Conservation (phyloP, 2,329 filamentous ascomycete genomes). For the Alternaria sp. region DNA sequence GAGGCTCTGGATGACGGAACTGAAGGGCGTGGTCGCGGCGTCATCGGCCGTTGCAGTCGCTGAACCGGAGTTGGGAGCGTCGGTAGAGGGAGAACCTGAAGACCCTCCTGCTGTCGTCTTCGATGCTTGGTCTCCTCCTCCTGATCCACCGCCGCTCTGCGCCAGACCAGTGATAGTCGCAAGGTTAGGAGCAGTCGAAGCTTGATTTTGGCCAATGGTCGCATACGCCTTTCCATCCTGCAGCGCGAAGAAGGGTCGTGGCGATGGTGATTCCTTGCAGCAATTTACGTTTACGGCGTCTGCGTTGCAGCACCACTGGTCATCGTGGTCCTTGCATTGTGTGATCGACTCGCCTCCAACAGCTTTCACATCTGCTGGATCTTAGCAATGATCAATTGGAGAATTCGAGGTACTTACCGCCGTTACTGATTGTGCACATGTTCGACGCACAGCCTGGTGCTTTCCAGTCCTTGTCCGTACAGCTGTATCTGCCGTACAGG, state of each 20-base stretch:
- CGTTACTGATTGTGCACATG: slow-evolving; percentile 45
- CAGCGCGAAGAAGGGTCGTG: slow-evolving; percentile 43
- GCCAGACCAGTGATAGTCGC: slow-evolving; percentile 37
- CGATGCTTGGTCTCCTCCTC: slow-evolving; percentile 14
- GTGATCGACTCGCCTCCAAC: slow-evolving; percentile 40
- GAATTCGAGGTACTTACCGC: slow-evolving; percentile 23
- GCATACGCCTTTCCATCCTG: slow-evolving; percentile 41
- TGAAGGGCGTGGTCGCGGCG: slow-evolving; percentile 20
- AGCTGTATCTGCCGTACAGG: slow-evolving; percentile 43
- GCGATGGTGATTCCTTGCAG: slow-evolving; percentile 37
- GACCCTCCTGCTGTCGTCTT: slow-evolving; percentile 15
- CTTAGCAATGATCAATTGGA: not conserved
- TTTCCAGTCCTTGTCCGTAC: slow-evolving; percentile 45
- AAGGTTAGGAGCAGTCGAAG: slow-evolving; percentile 25
- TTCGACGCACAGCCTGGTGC: slow-evolving; percentile 41
- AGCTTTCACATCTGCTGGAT: slow-evolving; percentile 25
- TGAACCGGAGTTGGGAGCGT: not conserved
- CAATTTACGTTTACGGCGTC: slow-evolving; percentile 38
- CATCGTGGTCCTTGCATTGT: slow-evolving; percentile 41
- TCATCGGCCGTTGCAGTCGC: slow-evolving; percentile 1
- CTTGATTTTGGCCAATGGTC: slow-evolving; percentile 35
- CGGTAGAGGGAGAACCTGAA: slow-evolving; percentile 5
- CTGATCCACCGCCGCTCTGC: slow-evolving; percentile 5
- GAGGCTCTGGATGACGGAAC: slow-evolving; percentile 31
- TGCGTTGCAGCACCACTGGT: slow-evolving; percentile 47